phyloP scores from a whole-genome alignment of 177 flowering plant species.

The Tripterygium wilfordii region DNA sequence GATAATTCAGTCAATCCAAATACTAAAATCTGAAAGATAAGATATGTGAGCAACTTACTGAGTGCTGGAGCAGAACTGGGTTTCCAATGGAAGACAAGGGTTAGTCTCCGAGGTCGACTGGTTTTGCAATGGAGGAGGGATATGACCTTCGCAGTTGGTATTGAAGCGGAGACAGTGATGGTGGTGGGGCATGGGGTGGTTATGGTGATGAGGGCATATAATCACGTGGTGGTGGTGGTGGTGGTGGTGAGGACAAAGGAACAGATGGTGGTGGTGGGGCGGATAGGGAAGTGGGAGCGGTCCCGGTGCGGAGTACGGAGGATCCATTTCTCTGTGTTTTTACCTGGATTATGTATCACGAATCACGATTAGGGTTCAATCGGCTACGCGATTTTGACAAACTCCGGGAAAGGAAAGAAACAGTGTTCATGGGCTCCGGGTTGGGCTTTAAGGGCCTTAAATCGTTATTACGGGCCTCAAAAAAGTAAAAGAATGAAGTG shows the following conservation, averaged over 20 bases:
- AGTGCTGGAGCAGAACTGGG: background rate
- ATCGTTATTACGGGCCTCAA: no score
- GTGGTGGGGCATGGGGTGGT: conserved; percentile 4
- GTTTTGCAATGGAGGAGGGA: conserved; percentile 4
- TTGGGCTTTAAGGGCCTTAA: no score
- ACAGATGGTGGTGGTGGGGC: conserved; percentile 8
- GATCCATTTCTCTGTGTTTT: conserved; percentile 1
- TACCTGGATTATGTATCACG: no score
- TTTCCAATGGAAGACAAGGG: background rate
- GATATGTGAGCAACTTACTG: conserved; percentile 8
- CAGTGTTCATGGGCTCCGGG: no score
- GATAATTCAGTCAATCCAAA: background rate
- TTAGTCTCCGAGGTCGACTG: background rate
- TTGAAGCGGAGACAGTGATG: conserved; percentile 5
- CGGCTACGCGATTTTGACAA: no score
- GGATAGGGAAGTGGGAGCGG: conserved; percentile 1
- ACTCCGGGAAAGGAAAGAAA: no score
- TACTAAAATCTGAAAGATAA: background rate
- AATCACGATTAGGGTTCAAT: no score
- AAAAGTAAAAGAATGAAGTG: no score
- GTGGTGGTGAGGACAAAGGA: no score
- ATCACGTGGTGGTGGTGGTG: conserved; percentile 11
- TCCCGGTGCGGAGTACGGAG: background rate
- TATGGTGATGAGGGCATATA: conserved; percentile 3
- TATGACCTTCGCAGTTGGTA: background rate